Percentiles rank a stretch among this genome's conserved stretches.
Evolutionary conservation across 2,329 filamentous ascomycete species (phyloP).

Genomic region (Xylariaceae sp.): DNA sequence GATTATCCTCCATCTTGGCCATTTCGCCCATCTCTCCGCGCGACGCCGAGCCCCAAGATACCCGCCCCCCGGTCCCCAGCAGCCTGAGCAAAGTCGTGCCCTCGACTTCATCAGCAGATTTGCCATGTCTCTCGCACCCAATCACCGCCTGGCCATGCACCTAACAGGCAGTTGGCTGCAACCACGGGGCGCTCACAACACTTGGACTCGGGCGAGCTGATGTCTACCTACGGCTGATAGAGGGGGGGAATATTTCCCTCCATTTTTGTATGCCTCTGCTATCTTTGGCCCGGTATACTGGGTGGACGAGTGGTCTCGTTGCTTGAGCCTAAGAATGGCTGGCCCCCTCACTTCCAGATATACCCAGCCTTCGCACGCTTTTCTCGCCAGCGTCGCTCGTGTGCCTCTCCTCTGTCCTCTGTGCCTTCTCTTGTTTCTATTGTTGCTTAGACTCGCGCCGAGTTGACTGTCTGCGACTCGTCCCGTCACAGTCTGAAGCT

Average conservation of each 20-base stretch:
- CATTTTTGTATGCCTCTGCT: too few species aligned
- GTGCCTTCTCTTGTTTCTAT: slow-evolving; percentile 8
- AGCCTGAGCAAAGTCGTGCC: slow-evolving; percentile 6
- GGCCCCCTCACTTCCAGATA: slow-evolving; percentile 14
- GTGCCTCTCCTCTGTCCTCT: slow-evolving; percentile 5
- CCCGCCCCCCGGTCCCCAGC: slow-evolving; percentile 2
- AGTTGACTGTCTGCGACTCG: slow-evolving; percentile 16
- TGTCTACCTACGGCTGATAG: too few species aligned
- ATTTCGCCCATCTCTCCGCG: slow-evolving; percentile 18
- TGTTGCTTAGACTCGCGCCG: background rate
- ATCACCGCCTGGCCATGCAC: slow-evolving; percentile 14
- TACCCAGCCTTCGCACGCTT: slow-evolving; percentile 17
- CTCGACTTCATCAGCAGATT: slow-evolving; percentile 15
- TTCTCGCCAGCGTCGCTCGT: slow-evolving; percentile 4
- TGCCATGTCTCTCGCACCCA: slow-evolving; percentile 14
- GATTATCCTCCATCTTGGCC: slow-evolving; percentile 6
- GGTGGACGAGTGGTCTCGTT: slow-evolving; percentile 1
- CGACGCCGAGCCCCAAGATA: slow-evolving; percentile 16
- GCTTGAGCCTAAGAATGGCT: slow-evolving; percentile 5
- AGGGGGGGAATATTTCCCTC: too few species aligned
- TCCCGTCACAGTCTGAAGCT: slow-evolving; percentile 13
- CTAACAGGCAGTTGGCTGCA: slow-evolving; percentile 19
- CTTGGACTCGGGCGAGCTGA: too few species aligned
- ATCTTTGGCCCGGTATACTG: too few species aligned
- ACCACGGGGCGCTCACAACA: slow-evolving; percentile 15